These are phyloP conservation scores for Colletotrichum sp. DNA, from an alignment of 2,329 filamentous ascomycete genomes.

Conservation along the genomic window DNA sequence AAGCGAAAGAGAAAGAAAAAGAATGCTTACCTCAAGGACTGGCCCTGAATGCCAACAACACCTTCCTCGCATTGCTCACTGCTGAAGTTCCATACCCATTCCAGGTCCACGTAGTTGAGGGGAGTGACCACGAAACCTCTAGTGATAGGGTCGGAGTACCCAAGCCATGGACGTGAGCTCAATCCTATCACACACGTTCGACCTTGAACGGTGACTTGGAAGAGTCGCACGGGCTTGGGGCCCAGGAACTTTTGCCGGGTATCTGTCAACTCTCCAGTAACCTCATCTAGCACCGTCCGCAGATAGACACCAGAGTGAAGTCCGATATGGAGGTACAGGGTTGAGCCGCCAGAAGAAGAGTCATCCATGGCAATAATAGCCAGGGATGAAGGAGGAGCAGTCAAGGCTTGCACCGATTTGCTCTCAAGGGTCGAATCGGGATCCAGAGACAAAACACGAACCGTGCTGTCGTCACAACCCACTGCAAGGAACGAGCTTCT, in stretches of 20 bases:
- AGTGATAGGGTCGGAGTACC: slow-evolving; percentile 87
- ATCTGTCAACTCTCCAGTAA: slow-evolving; percentile 94
- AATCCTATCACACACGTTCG: slow-evolving; percentile 87
- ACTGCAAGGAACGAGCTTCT: slow-evolving; percentile 94
- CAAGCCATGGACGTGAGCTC: slow-evolving; percentile 94
- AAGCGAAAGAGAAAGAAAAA: slow-evolving; percentile 32
- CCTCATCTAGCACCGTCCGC: slow-evolving; percentile 90
- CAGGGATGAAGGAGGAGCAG: slow-evolving; percentile 85
- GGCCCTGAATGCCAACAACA: slow-evolving; percentile 91
- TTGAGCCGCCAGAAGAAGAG: slow-evolving; percentile 85
- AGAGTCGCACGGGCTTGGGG: slow-evolving; percentile 86
- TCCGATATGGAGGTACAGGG: slow-evolving; percentile 94
- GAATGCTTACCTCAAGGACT: slow-evolving; percentile 77
- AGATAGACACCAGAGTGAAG: slow-evolving; percentile 96
- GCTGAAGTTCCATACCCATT: slow-evolving; percentile 96
- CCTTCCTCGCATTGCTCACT: slow-evolving; percentile 93
- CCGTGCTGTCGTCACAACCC: slow-evolving; percentile 95
- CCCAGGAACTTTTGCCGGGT: slow-evolving; percentile 94
- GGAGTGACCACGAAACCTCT: slow-evolving; percentile 92
- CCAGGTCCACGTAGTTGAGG: slow-evolving; percentile 83
- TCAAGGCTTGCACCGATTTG: slow-evolving; percentile 93
- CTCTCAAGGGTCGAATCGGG: slow-evolving; percentile 90
- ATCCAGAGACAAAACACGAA: slow-evolving; percentile 88
- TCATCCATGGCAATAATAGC: slow-evolving; percentile 97
- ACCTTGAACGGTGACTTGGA: slow-evolving; percentile 86